Conservation (phyloP, 2,329 filamentous ascomycete genomes). For the Ophiostoma sp. region DNA sequence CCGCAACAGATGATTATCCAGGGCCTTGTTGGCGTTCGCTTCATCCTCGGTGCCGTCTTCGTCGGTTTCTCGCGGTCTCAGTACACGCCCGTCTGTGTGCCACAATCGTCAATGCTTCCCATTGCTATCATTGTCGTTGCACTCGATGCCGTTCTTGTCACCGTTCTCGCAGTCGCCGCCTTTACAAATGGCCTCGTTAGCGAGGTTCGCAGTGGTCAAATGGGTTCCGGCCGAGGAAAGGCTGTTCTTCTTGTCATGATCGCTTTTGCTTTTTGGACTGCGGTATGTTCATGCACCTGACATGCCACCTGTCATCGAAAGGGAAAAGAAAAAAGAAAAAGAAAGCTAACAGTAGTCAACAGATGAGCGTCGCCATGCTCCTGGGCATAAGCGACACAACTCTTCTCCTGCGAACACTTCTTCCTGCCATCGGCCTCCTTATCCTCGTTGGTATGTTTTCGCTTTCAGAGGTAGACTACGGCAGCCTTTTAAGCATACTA, state of each 20-base stretch:
- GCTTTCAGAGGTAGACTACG: background rate
- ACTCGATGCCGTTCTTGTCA: slow-evolving; percentile 43
- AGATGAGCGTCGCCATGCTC: slow-evolving; percentile 49
- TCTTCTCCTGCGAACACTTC: slow-evolving; percentile 43
- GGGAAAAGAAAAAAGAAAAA: background rate
- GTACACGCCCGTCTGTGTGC: slow-evolving; percentile 48
- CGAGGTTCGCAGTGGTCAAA: slow-evolving; percentile 31
- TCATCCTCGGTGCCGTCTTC: slow-evolving; percentile 50
- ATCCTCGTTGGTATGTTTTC: slow-evolving; percentile 43
- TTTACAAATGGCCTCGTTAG: slow-evolving; percentile 37
- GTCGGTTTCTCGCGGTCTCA: slow-evolving; percentile 50
- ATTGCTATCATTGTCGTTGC: slow-evolving; percentile 43
- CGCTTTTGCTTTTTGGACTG: slow-evolving; percentile 50
- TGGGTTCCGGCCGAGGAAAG: slow-evolving; percentile 35
- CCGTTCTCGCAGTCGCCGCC: slow-evolving; percentile 39
- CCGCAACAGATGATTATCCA: slow-evolving; percentile 41
- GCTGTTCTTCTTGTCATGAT: slow-evolving; percentile 39
- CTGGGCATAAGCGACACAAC: slow-evolving; percentile 42
- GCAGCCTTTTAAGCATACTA: background rate
- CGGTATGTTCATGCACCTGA: slow-evolving; percentile 32
- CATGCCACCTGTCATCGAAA: too few species aligned
- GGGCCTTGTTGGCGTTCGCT: slow-evolving; percentile 42
- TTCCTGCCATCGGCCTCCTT: slow-evolving; percentile 47
- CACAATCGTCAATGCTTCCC: slow-evolving; percentile 41
- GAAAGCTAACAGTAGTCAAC: slow-evolving; percentile 22